A percentile compares a stretch with the other conserved stretches of the same genome.
Conservation (phyloP, 768 basidiomycete species). For the Neoboletus brunneissimus region DNA sequence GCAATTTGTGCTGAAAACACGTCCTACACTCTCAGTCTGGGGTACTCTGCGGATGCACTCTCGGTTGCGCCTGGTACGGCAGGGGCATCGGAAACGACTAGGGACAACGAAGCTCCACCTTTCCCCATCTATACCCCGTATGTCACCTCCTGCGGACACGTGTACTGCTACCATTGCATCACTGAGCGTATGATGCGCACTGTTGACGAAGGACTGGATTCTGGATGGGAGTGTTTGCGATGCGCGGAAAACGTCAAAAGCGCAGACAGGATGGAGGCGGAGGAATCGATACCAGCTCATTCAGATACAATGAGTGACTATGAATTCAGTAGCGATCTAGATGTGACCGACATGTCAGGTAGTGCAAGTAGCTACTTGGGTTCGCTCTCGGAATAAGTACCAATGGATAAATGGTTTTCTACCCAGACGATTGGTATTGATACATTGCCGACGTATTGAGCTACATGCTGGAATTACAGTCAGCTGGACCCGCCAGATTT, state of each 20-base stretch:
- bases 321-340: constrained; percentile 52
- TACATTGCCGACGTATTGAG: constrained; percentile 3
- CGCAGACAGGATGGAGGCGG: constrained; percentile 54
- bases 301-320: constrained; percentile 48
- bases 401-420: not conserved
- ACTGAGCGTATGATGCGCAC: constrained; percentile 75
- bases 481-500: constrained; percentile 19
- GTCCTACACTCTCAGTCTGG: constrained; percentile 54
- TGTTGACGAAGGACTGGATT: constrained; percentile 55
- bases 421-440: constrained; percentile 4
- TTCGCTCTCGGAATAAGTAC: constrained; percentile 30
- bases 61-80: constrained; percentile 25
- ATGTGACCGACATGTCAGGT: constrained; percentile 51
- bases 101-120: constrained; percentile 41
- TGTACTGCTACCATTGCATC: constrained; percentile 94
- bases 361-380: constrained; percentile 42
- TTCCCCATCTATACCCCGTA: constrained; percentile 82
- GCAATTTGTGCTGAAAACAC: constrained; percentile 87
- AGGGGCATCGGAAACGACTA: constrained; percentile 12
- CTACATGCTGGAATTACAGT: not conserved
- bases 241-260: constrained; percentile 65
- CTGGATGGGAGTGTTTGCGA: constrained; percentile 80
- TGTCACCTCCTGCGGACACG: constrained; percentile 76
- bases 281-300: constrained; percentile 17
- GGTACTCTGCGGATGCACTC: constrained; percentile 52